phyloP scores from a whole-genome alignment of 2,329 filamentous ascomycete genomes.

The Neophaeococcomyces aloes region DNA sequence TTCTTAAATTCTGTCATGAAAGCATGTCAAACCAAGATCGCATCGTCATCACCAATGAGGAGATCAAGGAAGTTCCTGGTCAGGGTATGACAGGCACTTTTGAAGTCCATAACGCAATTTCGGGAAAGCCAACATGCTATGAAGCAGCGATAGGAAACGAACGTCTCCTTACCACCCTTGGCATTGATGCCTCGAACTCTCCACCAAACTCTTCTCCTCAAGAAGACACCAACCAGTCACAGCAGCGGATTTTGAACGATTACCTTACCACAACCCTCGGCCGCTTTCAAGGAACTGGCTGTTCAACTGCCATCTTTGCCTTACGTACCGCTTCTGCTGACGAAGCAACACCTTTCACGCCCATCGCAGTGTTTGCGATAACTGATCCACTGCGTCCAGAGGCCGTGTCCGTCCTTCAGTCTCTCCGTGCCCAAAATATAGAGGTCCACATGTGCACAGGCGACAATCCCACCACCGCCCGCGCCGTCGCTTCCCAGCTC shows the following conservation, averaged over 20 bases:
- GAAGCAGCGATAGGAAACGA: conserved; percentile 50
- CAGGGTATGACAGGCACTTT: conserved; percentile 48
- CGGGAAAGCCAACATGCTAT: conserved; percentile 24
- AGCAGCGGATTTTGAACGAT: conserved; percentile 24
- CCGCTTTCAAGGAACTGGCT: conserved; percentile 32
- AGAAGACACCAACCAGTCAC: conserved; percentile 4
- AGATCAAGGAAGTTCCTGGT: conserved; percentile 46
- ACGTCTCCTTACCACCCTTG: conserved; percentile 33
- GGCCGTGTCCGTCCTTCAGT: conserved; percentile 52
- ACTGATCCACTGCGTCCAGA: conserved; percentile 73
- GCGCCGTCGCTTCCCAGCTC: conserved; percentile 63
- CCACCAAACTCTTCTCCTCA: conserved; percentile 10
- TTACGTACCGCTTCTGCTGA: too few species aligned
- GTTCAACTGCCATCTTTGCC: conserved; percentile 36
- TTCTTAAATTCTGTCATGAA: conserved; percentile 38
- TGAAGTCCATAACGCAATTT: conserved; percentile 22
- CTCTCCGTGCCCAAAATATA: conserved; percentile 51
- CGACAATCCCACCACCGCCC: conserved; percentile 76
- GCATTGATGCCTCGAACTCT: neutral
- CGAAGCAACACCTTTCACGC: conserved; percentile 24
- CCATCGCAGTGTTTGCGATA: conserved; percentile 61
- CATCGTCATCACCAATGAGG: conserved; percentile 24
- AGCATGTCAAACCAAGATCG: conserved; percentile 6
- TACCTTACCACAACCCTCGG: conserved; percentile 28
- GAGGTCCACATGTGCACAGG: conserved; percentile 88